Conservation (phyloP, 192 early-diverging fungal species). For the Rhizoclosmatium sp. region DNA sequence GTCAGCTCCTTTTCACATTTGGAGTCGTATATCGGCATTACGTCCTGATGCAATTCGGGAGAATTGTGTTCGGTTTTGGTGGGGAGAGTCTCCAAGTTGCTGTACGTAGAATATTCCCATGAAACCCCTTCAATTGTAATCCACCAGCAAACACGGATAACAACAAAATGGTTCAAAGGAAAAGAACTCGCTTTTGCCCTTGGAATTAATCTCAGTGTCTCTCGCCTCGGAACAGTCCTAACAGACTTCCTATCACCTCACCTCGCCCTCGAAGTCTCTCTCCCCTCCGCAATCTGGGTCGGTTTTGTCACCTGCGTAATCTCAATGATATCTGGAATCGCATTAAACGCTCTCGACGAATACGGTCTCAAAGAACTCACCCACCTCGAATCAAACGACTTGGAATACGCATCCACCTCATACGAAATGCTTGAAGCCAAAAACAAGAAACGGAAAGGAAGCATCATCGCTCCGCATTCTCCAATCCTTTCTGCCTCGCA, state of each 20-base stretch:
- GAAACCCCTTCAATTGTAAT: background rate
- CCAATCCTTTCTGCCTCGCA: background rate
- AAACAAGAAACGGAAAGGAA: background rate
- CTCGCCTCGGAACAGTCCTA: conserved; percentile 59
- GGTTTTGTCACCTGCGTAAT: conserved; percentile 56
- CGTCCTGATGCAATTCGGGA: conserved; percentile 50
- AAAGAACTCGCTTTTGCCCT: conserved; percentile 66
- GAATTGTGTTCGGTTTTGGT: conserved; percentile 65
- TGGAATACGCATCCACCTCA: background rate
- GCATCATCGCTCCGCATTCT: background rate
- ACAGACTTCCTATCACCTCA: conserved; percentile 64
- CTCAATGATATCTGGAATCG: conserved; percentile 47
- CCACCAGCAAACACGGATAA: conserved; percentile 54
- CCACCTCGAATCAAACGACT: background rate
- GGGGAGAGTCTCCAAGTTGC: conserved; percentile 60
- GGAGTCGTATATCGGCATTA: conserved; percentile 44
- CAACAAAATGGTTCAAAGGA: conserved; percentile 62
- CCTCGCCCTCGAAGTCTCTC: conserved; percentile 47
- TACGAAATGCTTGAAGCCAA: conserved; percentile 27
- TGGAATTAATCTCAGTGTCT: conserved; percentile 50
- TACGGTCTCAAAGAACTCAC: conserved; percentile 24
- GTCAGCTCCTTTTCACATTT: conserved; percentile 59
- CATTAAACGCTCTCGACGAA: conserved; percentile 42
- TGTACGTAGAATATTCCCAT: conserved; percentile 28
- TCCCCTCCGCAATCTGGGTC: conserved; percentile 59